Evolutionary conservation across 805 yeast species (phyloP), one percentile per base, ranked within the genome.

Genomic region (Nematodospora valgi): DNA sequence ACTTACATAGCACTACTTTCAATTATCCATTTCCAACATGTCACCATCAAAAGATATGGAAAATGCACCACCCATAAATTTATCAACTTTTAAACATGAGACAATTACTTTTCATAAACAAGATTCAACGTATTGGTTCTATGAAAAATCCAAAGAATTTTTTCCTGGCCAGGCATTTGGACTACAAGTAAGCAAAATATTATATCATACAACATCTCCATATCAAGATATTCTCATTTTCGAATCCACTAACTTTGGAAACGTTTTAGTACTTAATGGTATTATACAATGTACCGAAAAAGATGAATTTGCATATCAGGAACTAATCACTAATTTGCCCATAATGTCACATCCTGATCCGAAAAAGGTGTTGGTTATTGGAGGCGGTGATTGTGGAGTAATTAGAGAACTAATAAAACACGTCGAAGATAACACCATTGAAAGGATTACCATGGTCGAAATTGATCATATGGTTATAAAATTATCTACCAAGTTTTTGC

Each of bases 371-470:
- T 72, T 88, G 34, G 93, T 88, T 20, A 85, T 88, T 49, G 97
- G 97, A 18, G 97, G 97, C 17, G 97, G 97, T 27, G 97, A 88
- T 58, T 95, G 97, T 45, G 97, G 97, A 42, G 96, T 88, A 14
- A 64, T 89, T 23, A 74, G 97, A 50, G 97, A 88, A 58, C 80
- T 86, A 12, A 77, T 86, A 30, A 89, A 88, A 61, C 91, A 84
- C 52, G 48, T 63, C 20, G 58, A 57, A 10, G 65, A 66, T 25
- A 67, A 71, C 5, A 65, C 72, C 29, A 72, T 81, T 4, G 81
- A 82, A 45, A 59, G 64, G 30, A 82, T 85, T 11, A 81, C 83
- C 10, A 70, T 88, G 57, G 91, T 86, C n/a, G 97, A 88, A 54
- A 89, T 88, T 44, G 97, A 88, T 60, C 82, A 80, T 53, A 72